These are phyloP conservation scores for Annona squamosa DNA, from an alignment of 164 flowering plant genomes.

Conservation along the genomic window DNA sequence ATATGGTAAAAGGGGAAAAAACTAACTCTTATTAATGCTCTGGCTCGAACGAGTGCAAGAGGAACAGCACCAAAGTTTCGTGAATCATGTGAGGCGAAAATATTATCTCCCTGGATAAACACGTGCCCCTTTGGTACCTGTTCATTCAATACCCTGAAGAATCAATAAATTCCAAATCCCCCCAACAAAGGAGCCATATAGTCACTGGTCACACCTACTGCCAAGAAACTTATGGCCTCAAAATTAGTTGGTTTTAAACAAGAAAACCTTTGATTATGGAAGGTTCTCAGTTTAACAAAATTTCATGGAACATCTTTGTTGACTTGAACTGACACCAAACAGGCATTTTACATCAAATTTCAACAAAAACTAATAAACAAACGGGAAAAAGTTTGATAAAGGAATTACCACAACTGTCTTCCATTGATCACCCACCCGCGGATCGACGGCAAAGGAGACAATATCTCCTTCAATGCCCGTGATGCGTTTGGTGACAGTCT, in stretches of 20 bases:
- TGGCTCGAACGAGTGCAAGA: conserved; percentile 52
- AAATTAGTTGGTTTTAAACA: not conserved
- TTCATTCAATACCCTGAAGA: conserved; percentile 1
- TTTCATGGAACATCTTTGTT: not conserved
- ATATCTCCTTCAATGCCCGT: conserved; percentile 57
- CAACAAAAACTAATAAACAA: not conserved
- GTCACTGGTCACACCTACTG: no score
- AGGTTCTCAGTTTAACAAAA: not conserved
- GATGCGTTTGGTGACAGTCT: conserved; percentile 44
- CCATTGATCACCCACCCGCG: conserved; percentile 19
- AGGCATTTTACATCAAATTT: no score
- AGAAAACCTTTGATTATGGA: not conserved
- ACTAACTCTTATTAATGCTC: conserved; percentile 47
- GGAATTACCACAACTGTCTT: conserved; percentile 40
- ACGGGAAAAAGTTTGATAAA: not conserved
- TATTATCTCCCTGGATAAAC: conserved; percentile 80
- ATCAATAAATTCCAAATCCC: not conserved
- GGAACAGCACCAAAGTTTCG: conserved; percentile 69
- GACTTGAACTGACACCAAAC: not conserved
- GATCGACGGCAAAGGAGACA: conserved; percentile 39
- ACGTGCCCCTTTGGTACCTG: conserved; percentile 84
- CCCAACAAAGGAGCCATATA: not conserved
- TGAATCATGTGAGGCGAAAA: conserved; percentile 51
- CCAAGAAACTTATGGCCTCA: no score
- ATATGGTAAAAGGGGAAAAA: not conserved